phyloP scores from a whole-genome alignment of 495 filamentous ascomycete species.

The Paragyromitra xinjiangensis region DNA sequence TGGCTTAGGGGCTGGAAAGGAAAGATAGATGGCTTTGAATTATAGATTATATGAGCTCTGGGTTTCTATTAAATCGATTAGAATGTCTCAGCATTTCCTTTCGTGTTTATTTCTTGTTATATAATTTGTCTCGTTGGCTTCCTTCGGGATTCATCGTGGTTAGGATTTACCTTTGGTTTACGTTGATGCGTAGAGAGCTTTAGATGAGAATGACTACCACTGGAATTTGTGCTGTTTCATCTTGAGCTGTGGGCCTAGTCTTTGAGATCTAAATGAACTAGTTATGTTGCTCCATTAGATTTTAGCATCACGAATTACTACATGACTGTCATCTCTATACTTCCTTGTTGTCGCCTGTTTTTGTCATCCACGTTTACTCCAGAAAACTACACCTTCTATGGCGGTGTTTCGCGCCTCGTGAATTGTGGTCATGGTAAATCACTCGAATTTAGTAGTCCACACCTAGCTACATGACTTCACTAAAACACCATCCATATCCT shows the following conservation, averaged over 20 bases:
- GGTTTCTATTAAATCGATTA: neutral
- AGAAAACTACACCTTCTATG: neutral
- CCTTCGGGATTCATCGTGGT: neutral
- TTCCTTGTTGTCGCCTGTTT: neutral
- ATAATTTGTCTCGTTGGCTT: neutral
- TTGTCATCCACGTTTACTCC: neutral
- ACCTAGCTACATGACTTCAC: too few relatives aligned
- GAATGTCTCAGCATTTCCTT: neutral
- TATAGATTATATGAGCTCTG: neutral
- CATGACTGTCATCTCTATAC: neutral
- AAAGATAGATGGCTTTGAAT: neutral
- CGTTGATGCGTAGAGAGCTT: neutral
- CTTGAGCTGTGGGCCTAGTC: too few relatives aligned
- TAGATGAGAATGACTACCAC: neutral
- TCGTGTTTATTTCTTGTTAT: neutral
- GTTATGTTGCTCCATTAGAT: neutral
- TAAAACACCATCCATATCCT: too few relatives aligned
- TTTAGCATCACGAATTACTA: neutral
- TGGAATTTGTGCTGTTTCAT: too few relatives aligned
- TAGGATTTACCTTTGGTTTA: neutral
- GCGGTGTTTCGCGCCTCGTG: neutral
- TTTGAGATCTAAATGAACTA: too few relatives aligned
- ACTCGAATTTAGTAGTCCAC: neutral
- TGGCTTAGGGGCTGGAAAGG: slow-evolving; percentile 1
- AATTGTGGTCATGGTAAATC: neutral